phyloP scores from a whole-genome alignment of 768 basidiomycete genomes.

The Naematelia encephala region DNA sequence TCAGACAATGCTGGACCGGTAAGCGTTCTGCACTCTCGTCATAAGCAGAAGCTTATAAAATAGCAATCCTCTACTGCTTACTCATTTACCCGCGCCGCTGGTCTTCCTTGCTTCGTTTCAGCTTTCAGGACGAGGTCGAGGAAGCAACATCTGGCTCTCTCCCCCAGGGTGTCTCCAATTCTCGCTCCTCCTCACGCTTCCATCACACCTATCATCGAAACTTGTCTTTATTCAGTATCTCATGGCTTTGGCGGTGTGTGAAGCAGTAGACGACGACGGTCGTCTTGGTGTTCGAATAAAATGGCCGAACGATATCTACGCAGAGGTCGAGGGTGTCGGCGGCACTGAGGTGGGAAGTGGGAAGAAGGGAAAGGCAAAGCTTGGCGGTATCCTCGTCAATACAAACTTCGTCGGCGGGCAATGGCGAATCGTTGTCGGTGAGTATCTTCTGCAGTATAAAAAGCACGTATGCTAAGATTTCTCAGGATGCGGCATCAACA shows the following conservation, averaged over 20 bases:
- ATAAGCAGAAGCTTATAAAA: not conserved
- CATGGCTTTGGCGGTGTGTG: constrained; percentile 80
- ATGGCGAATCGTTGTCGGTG: constrained; percentile 78
- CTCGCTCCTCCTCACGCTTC: constrained; percentile 67
- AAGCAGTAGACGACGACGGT: constrained; percentile 66
- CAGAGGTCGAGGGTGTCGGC: constrained; percentile 55
- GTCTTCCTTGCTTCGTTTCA: constrained; percentile 84
- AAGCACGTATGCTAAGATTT: not conserved
- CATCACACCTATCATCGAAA: constrained; percentile 57
- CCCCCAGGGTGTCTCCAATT: constrained; percentile 84
- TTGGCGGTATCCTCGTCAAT: constrained; percentile 89
- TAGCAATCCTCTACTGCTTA: constrained; percentile 74
- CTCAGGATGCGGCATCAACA: constrained; percentile 83
- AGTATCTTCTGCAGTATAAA: constrained; percentile 31
- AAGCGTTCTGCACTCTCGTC: constrained; percentile 44
- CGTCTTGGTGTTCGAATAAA: constrained; percentile 71
- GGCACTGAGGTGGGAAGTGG: constrained; percentile 49
- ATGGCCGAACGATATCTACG: constrained; percentile 97
- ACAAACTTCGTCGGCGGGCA: constrained; percentile 71
- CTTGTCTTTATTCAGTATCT: constrained; percentile 94
- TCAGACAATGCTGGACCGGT: constrained; percentile 92
- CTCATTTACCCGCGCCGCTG: constrained; percentile 67
- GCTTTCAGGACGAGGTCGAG: constrained; percentile 81
- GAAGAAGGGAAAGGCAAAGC: constrained; percentile 61
- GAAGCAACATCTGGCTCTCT: constrained; percentile 86